These are phyloP conservation scores for Flaveria floridana DNA, from an alignment of 140 eudicot species.

Conservation along the genomic window DNA sequence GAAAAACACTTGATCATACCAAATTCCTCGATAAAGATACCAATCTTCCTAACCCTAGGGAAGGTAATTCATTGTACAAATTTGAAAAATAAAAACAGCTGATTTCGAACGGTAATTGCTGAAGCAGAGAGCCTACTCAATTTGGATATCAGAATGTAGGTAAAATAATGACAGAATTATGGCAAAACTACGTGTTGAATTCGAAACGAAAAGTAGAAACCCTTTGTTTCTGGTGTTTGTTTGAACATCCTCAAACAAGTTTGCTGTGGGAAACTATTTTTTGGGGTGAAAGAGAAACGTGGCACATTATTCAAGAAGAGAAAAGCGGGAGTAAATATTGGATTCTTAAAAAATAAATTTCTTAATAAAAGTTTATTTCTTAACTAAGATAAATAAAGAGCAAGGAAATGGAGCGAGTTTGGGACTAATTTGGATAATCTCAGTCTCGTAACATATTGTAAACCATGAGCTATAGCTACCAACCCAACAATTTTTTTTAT, in stretches of 20 bases:
- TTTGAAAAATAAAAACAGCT: not conserved
- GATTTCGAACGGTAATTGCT: not conserved
- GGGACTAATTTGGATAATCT: too few species aligned
- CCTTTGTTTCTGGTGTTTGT: slow-evolving; percentile 26
- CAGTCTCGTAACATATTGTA: too few species aligned
- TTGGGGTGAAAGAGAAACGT: slow-evolving; percentile 27
- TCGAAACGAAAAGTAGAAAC: slow-evolving; percentile 16
- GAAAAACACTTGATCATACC: too few species aligned
- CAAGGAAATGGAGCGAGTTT: too few species aligned
- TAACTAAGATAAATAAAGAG: too few species aligned
- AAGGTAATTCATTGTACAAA: not conserved
- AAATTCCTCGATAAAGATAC: not conserved
- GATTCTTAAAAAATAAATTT: not conserved
- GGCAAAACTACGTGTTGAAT: not conserved
- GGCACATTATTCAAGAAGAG: slow-evolving; percentile 20
- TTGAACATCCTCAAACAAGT: slow-evolving; percentile 18
- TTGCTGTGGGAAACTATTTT: slow-evolving; percentile 18
- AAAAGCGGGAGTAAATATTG: not conserved
- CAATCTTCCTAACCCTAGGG: slow-evolving; percentile 13
- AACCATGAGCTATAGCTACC: too few species aligned
- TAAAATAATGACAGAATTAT: slow-evolving; percentile 1
- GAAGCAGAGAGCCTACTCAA: slow-evolving; percentile 22
- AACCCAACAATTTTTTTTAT: too few species aligned
- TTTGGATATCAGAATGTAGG: not conserved
- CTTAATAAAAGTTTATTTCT: too few species aligned